Conservation (phyloP, 73 alveolate species). For the Paramecium sexaurelia region DNA sequence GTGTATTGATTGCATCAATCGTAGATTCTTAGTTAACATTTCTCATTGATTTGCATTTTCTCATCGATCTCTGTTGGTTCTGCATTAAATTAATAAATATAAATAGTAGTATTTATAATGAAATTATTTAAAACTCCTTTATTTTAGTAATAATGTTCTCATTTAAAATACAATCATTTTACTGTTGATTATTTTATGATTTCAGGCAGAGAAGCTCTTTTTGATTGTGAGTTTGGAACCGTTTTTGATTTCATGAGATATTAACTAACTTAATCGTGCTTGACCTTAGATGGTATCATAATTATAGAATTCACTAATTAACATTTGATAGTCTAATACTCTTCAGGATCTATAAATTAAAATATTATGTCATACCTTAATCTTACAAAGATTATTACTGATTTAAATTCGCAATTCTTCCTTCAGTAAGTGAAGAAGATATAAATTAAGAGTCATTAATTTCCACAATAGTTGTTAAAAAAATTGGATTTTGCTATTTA, state of each 20-base stretch:
- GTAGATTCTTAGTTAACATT: not conserved
- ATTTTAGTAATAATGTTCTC: not conserved
- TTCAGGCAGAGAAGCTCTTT: conserved; percentile 26
- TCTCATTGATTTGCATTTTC: not conserved
- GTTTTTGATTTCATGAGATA: not conserved
- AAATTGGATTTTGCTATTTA: not conserved
- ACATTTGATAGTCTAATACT: not conserved
- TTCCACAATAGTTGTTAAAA: not conserved
- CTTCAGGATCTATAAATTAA: not conserved
- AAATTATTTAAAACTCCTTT: not conserved
- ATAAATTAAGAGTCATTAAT: not conserved
- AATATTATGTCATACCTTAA: not conserved
- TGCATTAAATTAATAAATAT: not conserved
- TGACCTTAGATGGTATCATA: conserved; percentile 8
- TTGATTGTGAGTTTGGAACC: not conserved
- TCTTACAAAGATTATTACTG: not conserved
- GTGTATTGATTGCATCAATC: not conserved
- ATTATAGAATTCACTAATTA: not conserved
- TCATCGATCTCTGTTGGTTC: not conserved
- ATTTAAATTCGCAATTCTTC: not conserved
- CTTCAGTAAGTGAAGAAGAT: not conserved
- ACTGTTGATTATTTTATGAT: not conserved
- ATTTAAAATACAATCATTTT: not conserved
- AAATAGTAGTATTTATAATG: not conserved
- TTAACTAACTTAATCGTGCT: not conserved